These are phyloP conservation scores for Podospora pseudopauciseta DNA, from an alignment of 495 filamentous ascomycete genomes.

Conservation along the genomic window DNA sequence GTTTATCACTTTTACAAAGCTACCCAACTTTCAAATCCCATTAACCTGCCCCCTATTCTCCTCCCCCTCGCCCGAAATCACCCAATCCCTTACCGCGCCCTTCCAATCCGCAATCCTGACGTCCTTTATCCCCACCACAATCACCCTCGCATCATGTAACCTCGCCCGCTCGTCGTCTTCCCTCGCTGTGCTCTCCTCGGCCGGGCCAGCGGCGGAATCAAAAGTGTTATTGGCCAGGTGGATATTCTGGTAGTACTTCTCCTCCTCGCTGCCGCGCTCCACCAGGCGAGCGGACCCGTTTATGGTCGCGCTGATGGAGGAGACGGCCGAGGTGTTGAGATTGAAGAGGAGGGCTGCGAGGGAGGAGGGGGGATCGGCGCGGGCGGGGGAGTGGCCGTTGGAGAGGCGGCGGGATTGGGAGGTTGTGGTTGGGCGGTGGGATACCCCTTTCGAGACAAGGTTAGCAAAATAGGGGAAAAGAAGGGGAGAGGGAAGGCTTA, in stretches of 20 bases:
- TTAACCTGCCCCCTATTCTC: constrained; percentile 26
- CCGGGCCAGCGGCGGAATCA: constrained; percentile 34
- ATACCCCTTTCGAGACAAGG: constrained; percentile 52
- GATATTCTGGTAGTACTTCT: constrained; percentile 70
- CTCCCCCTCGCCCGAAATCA: constrained; percentile 48
- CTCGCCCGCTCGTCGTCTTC: constrained; percentile 40
- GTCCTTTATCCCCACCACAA: constrained; percentile 69
- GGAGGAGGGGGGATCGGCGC: constrained; percentile 59
- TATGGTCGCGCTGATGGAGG: constrained; percentile 90
- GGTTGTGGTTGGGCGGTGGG: constrained; percentile 81
- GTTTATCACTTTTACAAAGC: too few relatives aligned
- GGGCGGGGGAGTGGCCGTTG: constrained; percentile 56
- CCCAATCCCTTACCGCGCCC: constrained; percentile 70
- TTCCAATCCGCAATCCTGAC: constrained; percentile 81
- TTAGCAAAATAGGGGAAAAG: too few relatives aligned
- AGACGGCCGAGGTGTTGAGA: constrained; percentile 81
- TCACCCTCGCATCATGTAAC: constrained; percentile 62
- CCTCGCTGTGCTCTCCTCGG: constrained; percentile 21
- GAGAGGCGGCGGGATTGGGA: constrained; percentile 53
- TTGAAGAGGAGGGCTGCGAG: constrained; percentile 80
- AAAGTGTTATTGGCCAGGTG: constrained; percentile 95
- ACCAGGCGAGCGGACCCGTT: constrained; percentile 77
- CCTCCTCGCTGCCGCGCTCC: constrained; percentile 68
- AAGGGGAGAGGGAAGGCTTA: not conserved
- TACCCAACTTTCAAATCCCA: constrained; percentile 12